Base-by-base conservation (phyloP, 2,329 filamentous ascomycete species). In the Uncinocarpus reesii region DNA sequence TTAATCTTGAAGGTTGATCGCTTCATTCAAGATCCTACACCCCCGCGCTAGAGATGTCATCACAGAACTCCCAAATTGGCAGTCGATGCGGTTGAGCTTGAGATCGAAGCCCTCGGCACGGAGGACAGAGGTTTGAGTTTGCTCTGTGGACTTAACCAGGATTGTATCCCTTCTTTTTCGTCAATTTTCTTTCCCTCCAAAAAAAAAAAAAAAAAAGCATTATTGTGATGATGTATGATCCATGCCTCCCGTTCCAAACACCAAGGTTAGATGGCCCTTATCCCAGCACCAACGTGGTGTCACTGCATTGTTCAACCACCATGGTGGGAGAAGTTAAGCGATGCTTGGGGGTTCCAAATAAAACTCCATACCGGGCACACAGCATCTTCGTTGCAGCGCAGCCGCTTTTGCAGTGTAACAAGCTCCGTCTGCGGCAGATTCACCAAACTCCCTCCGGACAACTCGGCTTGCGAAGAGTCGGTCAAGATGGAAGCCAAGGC, bases 281-380 rank as follows among this genome's bases (percentile, higher is more conserved):
- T 47, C 44, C 44, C 15, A 40, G 44, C 18, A 24, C 35, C 44
- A 47, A 47, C 44, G 44, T 47, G 44, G 44, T 40, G 34, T 38
- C 35, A 40, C 44, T 38, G 34, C 44, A 47, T 24, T 26, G 18
- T 38, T 47, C 44, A 47, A 47, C 44, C 44, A 40, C 36, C 44
- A 38, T n/a, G 44, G 44, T 40, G 44, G 43, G 44, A 47, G 35
- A 40, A 40, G 44, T 28, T 40, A 47, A 47, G 35, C 44, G 35
- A 47, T 23, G 24, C 16, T 15, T 34, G 26, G 16, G 24, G n/a
- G n/a, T n/a, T n/a, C n/a, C n/a, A n/a, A n/a, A n/a, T n/a, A n/a
- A 45, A 37, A 18, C 42, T 16, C 16, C 4, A 42, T 42, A 10
- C 7, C n/a, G 16, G 16, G 42, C 18, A 21, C 20, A 44, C 20